Conservation (phyloP, 1,139 yeast species). For the Zygoascus meyerae region DNA sequence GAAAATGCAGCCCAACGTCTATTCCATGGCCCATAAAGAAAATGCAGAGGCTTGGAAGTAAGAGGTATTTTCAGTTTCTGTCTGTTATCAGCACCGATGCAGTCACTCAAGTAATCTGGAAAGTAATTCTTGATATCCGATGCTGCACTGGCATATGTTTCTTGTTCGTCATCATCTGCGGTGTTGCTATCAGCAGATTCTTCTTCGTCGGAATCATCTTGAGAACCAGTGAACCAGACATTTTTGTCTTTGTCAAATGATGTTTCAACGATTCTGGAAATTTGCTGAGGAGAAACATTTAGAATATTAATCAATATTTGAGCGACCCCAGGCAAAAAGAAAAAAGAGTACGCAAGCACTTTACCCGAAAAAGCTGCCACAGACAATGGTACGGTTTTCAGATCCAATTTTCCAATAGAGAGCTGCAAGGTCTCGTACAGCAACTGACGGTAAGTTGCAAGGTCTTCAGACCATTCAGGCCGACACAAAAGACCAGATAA, state of each 20-base stretch:
- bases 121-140: conserved; percentile 21
- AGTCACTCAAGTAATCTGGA: conserved; percentile 24
- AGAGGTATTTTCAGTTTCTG: conserved; percentile 8
- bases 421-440: conserved; percentile 53
- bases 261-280: not conserved
- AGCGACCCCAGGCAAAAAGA: conserved; percentile 56
- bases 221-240: conserved; percentile 22
- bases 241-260: conserved; percentile 6
- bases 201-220: conserved; percentile 5
- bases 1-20: conserved; percentile 53
- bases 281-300: conserved; percentile 37
- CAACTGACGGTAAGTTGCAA: conserved; percentile 20
- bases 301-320: conserved; percentile 56
- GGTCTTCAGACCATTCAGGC: conserved; percentile 50
- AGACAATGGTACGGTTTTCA: conserved; percentile 53
- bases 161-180: conserved; percentile 10
- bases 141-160: conserved; percentile 15
- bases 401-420: conserved; percentile 45
- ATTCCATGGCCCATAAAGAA: conserved; percentile 66
- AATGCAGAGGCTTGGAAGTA: conserved; percentile 18
- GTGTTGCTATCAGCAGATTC: conserved; percentile 21
- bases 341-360: conserved; percentile 62
- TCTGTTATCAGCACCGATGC: too few species aligned
- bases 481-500: conserved; percentile 61
- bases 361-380: conserved; percentile 76